phyloP scores from a whole-genome alignment of 805 yeast genomes.

The Candida broadrunensis region DNA sequence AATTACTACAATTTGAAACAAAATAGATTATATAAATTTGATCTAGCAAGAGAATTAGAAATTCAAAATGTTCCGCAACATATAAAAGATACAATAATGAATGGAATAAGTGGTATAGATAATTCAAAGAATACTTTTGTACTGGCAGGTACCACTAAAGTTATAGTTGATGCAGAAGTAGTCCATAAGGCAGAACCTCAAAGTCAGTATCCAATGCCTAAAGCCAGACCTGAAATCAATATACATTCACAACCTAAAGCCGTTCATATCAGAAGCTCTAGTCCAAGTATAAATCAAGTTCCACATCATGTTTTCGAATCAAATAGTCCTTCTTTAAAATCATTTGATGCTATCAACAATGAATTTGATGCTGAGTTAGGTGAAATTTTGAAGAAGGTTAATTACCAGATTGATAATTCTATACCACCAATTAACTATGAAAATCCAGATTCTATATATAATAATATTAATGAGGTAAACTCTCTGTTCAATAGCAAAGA shows the following conservation, averaged over 20 bases:
- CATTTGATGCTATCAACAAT: neutral
- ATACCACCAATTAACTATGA: slow-evolving; percentile 27
- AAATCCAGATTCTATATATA: slow-evolving; percentile 16
- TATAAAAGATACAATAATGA: slow-evolving; percentile 9
- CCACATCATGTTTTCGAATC: neutral
- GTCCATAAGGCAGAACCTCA: neutral
- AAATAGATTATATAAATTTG: slow-evolving; percentile 41
- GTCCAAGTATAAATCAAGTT: neutral
- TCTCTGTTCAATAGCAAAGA: slow-evolving; percentile 66
- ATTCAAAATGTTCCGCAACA: slow-evolving; percentile 22
- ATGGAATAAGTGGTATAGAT: slow-evolving; percentile 1
- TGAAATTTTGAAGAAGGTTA: slow-evolving; percentile 11
- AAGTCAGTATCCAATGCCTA: neutral
- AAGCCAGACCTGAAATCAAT: neutral
- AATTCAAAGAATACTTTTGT: slow-evolving; percentile 11
- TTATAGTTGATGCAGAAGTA: slow-evolving; percentile 1
- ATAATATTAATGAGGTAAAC: slow-evolving; percentile 12
- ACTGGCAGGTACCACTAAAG: slow-evolving; percentile 22
- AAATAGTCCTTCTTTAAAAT: neutral
- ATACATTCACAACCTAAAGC: neutral
- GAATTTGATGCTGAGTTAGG: slow-evolving; percentile 1
- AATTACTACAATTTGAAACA: slow-evolving; percentile 26
- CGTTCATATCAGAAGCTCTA: neutral
- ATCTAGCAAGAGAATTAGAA: slow-evolving; percentile 41
- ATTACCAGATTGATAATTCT: slow-evolving; percentile 39